Evolutionary conservation across 2,329 filamentous ascomycete genomes (phyloP), one percentile per base, ranked within the genome.

Genomic region (Scolecobasidium constrictum): DNA sequence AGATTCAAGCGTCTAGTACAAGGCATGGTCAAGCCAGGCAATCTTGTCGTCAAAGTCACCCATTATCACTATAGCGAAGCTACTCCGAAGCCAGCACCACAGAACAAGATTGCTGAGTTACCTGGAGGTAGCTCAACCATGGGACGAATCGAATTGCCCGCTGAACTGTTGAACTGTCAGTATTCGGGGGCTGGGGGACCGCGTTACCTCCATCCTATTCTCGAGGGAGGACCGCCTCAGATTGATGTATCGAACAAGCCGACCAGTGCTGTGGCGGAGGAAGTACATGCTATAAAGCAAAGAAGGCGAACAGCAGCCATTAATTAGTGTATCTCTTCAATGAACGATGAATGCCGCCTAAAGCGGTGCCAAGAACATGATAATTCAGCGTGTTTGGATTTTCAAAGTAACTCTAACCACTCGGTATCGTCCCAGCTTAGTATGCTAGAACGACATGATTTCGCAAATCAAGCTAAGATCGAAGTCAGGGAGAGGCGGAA

Each of bases 61-160:
- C 37, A 39, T 39, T 39, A 39, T 23, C 37, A 39, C 37, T 23
- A 39, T 39, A 18, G 37, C 12, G 37, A 39, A 18, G 11, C 37
- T 39, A 18, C 21, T 39, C 13, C 20, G 21, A 17, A 39, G 19
- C 11, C 37, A 17, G 37, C 13, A 39, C 37, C 12, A 12, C 20
- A 39, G 12, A 39, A 23, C 21, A 21, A 39, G 16, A 18, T 39
- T 16, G 19, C 37, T 39, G 20, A 39, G 37, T 18, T 39, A 17
- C 21, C 37, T 39, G 20, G 20, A 39, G 37, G 37, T 39, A 39
- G 19, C 37, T 39, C 35, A 39, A 18, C 37, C 12, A 39, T 17
- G 12, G 37, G 37, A 9, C 37, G 37, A 18, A 39, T 23, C 21
- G 37, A 39, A 39, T 39, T 39, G 16, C 19, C 37, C 18, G 20